Evolutionary conservation across 2,329 filamentous ascomycete genomes (phyloP).

Genomic region (Onygena corvina): DNA sequence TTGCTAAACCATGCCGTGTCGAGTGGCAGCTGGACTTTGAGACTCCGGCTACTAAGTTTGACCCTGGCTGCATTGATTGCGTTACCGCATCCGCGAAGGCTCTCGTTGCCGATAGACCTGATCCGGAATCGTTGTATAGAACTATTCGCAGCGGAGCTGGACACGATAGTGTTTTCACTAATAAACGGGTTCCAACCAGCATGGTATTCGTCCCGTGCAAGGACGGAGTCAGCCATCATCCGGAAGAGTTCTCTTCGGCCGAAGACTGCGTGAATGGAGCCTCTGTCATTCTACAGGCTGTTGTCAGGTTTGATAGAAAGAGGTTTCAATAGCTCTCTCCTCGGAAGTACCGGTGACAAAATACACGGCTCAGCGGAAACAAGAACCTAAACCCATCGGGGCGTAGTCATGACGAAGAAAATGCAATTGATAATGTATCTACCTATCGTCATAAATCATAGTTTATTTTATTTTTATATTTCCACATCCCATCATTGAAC

Average conservation of each 20-base stretch:
- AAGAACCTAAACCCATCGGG: background rate
- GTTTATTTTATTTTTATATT: background rate
- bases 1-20: conserved; percentile 42
- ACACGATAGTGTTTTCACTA: conserved; percentile 53
- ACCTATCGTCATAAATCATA: conserved; percentile 4
- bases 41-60: conserved; percentile 50
- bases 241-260: conserved; percentile 48
- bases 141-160: conserved; percentile 53
- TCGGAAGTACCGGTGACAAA: background rate
- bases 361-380: background rate
- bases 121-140: conserved; percentile 35
- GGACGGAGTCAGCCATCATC: conserved; percentile 53
- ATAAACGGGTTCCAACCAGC: conserved; percentile 47
- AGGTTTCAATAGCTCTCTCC: conserved; percentile 27
- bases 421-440: conserved; percentile 8
- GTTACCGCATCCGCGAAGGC: conserved; percentile 49
- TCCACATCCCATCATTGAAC: conserved; percentile 1
- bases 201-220: conserved; percentile 57
- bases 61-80: conserved; percentile 54
- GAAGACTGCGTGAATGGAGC: conserved; percentile 49
- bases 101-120: conserved; percentile 42
- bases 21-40: conserved; percentile 51
- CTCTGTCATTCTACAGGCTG: conserved; percentile 25
- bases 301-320: conserved; percentile 20
- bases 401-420: background rate